These are phyloP conservation scores for Aspergillus sp. DNA, from an alignment of 2,329 filamentous ascomycete genomes.

Conservation along the genomic window DNA sequence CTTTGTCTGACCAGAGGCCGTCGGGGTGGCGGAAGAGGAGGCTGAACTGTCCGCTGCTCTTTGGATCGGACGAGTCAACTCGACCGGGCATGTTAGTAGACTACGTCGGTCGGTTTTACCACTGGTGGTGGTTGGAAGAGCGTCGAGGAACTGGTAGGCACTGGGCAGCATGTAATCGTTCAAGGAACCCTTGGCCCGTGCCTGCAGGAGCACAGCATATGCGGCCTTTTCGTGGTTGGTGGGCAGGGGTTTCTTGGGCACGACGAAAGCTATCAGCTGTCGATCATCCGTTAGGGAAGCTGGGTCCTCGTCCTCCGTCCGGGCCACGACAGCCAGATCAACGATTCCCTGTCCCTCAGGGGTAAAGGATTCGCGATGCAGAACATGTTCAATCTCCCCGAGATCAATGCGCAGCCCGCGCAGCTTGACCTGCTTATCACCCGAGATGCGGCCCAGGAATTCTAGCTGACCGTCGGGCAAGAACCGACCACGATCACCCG, in stretches of 20 bases:
- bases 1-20: background rate
- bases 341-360: background rate
- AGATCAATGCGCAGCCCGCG: slow-evolving; percentile 10
- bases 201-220: background rate
- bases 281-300: background rate
- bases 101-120: slow-evolving; percentile 6
- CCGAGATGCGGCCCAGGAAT: slow-evolving; percentile 1
- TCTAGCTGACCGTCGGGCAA: background rate
- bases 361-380: background rate
- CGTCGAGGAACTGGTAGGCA: slow-evolving; percentile 1
- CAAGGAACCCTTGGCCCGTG: background rate
- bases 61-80: background rate
- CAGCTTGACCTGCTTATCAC: slow-evolving; percentile 9
- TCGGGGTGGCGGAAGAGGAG: background rate
- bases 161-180: slow-evolving; percentile 8
- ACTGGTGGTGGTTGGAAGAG: background rate
- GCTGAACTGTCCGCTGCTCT: background rate
- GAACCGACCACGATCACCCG: slow-evolving; percentile 1
- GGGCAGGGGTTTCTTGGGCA: background rate
- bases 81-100: background rate
- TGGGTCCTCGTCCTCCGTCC: background rate
- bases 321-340: background rate
- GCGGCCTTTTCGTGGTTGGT: background rate
- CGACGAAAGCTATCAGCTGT: slow-evolving; percentile 7
- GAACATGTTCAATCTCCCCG: slow-evolving; percentile 1